phyloP scores from a whole-genome alignment of 768 basidiomycete genomes.

The Rhodotorula babjevae region DNA sequence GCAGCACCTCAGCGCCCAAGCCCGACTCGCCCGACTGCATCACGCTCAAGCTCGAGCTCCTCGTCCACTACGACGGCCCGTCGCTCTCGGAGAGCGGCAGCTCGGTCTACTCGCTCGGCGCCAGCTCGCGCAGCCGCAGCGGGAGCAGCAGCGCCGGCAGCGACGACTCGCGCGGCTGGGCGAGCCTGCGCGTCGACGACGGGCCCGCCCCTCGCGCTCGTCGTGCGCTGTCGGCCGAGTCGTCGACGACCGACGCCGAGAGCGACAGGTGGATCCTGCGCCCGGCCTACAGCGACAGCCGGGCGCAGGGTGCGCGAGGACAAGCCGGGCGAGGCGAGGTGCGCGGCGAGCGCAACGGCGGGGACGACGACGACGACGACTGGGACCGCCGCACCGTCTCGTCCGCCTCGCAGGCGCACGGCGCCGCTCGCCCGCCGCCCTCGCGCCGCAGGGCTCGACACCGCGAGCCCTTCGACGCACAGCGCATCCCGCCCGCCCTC shows the following conservation, averaged over 20 bases:
- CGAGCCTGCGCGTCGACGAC: no score
- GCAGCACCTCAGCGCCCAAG: no score
- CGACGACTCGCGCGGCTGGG: not conserved
- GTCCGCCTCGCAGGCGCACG: not conserved
- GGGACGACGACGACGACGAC: not conserved
- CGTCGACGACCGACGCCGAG: not conserved
- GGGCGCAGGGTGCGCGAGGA: not conserved
- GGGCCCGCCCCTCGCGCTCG: not conserved
- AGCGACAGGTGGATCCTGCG: not conserved
- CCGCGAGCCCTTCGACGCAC: not conserved
- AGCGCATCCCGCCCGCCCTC: not conserved
- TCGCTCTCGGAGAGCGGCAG: not conserved
- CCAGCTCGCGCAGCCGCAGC: not conserved
- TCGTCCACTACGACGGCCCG: slow-evolving; percentile 13
- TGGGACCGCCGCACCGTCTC: slow-evolving; percentile 7
- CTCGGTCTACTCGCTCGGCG: not conserved
- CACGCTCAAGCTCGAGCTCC: slow-evolving; percentile 2
- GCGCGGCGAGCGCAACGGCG: not conserved
- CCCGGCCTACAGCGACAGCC: not conserved
- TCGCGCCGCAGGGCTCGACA: not conserved
- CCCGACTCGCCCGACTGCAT: not conserved
- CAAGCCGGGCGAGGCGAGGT: no score
- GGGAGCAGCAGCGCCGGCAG: not conserved
- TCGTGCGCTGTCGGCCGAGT: not conserved
- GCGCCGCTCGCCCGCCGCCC: not conserved